A percentile compares a stretch with the other conserved stretches of the same genome.
Evolutionary conservation across 129 eudicot species (phyloP).

Genomic region (Calendula officinalis): DNA sequence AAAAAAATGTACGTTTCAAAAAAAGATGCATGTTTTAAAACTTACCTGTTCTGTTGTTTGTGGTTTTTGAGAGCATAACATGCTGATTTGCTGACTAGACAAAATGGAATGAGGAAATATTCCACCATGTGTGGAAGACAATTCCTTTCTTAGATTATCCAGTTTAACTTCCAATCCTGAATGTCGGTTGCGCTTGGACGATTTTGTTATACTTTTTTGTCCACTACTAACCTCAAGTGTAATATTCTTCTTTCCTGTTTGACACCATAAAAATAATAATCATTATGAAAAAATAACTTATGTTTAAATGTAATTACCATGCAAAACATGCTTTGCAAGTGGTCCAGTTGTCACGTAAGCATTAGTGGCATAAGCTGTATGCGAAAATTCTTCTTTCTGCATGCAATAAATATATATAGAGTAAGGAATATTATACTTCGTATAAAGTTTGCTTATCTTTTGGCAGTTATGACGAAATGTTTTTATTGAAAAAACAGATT

Average conservation of each 20-base stretch:
- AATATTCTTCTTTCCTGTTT: slow-evolving; percentile 66
- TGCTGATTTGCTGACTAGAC: slow-evolving; percentile 78
- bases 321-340: slow-evolving; percentile 77
- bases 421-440: slow-evolving; percentile 6
- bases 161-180: slow-evolving; percentile 68
- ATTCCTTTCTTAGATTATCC: slow-evolving; percentile 79
- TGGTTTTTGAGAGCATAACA: slow-evolving; percentile 61
- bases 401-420: slow-evolving; percentile 7
- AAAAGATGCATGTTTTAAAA: background rate
- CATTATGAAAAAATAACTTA: background rate
- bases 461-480: background rate
- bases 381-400: slow-evolving; percentile 97
- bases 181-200: slow-evolving; percentile 53
- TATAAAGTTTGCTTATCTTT: background rate
- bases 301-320: slow-evolving; percentile 43
- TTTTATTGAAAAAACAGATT: background rate
- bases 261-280: background rate
- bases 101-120: slow-evolving; percentile 91
- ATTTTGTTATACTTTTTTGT: slow-evolving; percentile 36
- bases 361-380: slow-evolving; percentile 91
- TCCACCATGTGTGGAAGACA: slow-evolving; percentile 71
- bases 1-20: background rate
- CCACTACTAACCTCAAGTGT: slow-evolving; percentile 55
- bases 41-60: slow-evolving; percentile 68
- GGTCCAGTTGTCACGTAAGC: slow-evolving; percentile 90